A percentile compares a stretch with the other conserved stretches of the same genome.
Conservation (phyloP, 2,329 filamentous ascomycete species). For the Talaromyces albobiverticillius region DNA sequence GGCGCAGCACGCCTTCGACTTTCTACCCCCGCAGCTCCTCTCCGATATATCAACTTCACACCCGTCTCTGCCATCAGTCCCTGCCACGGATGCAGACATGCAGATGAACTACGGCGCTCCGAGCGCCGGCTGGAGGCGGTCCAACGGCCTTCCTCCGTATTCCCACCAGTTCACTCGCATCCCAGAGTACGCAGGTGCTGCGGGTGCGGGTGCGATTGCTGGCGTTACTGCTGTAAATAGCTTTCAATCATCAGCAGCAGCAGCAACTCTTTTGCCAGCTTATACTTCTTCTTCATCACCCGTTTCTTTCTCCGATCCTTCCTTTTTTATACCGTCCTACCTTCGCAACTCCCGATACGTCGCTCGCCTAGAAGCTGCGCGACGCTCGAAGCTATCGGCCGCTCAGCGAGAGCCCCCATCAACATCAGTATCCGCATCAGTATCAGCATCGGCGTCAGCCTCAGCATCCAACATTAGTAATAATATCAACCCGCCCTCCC, state of each 20-base stretch:
- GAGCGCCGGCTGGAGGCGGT: constrained; percentile 44
- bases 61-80: constrained; percentile 26
- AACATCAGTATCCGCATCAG: not conserved
- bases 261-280: not conserved
- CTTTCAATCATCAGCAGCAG: not conserved
- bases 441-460: not conserved
- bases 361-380: constrained; percentile 67
- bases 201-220: constrained; percentile 3
- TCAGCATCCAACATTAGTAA: constrained; percentile 1
- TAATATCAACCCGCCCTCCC: constrained; percentile 24
- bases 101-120: constrained; percentile 43
- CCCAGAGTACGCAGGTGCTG: constrained; percentile 25
- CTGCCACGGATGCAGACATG: constrained; percentile 49
- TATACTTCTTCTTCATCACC: not conserved
- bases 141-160: constrained; percentile 44
- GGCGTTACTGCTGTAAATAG: constrained; percentile 1
- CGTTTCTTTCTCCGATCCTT: constrained; percentile 27
- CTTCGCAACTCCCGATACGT: constrained; percentile 75
- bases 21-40: constrained; percentile 22
- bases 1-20: constrained; percentile 25
- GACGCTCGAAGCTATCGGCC: constrained; percentile 58
- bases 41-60: constrained; percentile 35
- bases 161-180: constrained; percentile 46
- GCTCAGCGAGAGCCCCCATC: constrained; percentile 54
- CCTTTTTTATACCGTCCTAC: constrained; percentile 82